A percentile compares a stretch with the other conserved stretches of the same genome.
These are phyloP conservation scores for Cyberlindnera veronae DNA, from an alignment of 805 yeast species.

Conservation along the genomic window DNA sequence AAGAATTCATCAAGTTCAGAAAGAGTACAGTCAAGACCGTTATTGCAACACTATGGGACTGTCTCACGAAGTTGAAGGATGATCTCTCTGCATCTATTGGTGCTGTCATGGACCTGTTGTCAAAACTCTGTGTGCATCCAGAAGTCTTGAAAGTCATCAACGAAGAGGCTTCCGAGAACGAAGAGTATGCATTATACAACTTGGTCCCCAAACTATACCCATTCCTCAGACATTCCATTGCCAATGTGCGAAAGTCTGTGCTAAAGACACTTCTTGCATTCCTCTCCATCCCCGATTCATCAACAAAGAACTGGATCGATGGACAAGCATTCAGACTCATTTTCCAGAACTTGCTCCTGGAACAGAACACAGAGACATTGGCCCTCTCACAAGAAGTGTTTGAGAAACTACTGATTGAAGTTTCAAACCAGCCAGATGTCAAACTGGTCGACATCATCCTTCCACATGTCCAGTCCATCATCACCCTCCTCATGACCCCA, in stretches of 20 bases:
- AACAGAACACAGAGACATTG: conserved; percentile 76
- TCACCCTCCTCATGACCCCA: conserved; percentile 82
- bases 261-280: conserved; percentile 77
- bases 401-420: conserved; percentile 48
- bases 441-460: conserved; percentile 50
- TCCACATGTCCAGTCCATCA: conserved; percentile 55
- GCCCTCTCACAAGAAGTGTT: conserved; percentile 62
- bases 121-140: conserved; percentile 79
- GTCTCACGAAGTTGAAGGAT: conserved; percentile 78
- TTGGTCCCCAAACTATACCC: conserved; percentile 92
- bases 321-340: conserved; percentile 69
- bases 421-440: conserved; percentile 32
- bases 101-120: conserved; percentile 89
- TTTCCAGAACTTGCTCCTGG: conserved; percentile 84
- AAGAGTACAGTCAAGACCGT: conserved; percentile 43
- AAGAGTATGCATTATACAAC: conserved; percentile 58
- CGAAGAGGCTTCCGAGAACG: conserved; percentile 48
- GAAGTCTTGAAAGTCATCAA: conserved; percentile 74
- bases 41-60: conserved; percentile 82
- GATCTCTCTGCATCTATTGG: conserved; percentile 95
- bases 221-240: conserved; percentile 88
- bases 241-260: conserved; percentile 87
- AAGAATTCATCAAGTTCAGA: conserved; percentile 73
- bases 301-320: conserved; percentile 69
- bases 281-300: conserved; percentile 50